Evolutionary conservation across 768 basidiomycete species (phyloP).

Genomic region (Macrolepiota dolichaula): DNA sequence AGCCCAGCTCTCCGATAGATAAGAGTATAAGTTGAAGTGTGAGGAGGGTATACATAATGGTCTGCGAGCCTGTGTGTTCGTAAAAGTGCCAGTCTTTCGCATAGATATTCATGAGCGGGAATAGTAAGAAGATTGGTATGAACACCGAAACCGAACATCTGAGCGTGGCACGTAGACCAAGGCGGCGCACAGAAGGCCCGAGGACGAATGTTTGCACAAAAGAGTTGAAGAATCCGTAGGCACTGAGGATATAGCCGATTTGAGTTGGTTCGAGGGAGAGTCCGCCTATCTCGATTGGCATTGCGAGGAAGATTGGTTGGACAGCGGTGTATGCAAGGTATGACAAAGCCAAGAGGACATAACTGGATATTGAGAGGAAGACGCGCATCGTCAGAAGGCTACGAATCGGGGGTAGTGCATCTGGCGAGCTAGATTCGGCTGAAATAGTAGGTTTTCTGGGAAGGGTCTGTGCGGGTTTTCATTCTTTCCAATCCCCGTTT

Average conservation of each 20-base stretch:
- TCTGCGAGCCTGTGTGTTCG: not conserved
- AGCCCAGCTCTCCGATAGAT: not conserved
- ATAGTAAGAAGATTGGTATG: conserved; percentile 33
- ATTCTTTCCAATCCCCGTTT: too few species aligned
- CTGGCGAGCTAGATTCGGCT: too few species aligned
- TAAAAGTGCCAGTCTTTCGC: conserved; percentile 28
- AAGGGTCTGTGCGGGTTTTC: too few species aligned
- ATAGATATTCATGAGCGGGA: conserved; percentile 42
- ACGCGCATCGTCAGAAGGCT: not conserved
- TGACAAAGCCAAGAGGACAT: conserved; percentile 46
- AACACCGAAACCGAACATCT: conserved; percentile 32
- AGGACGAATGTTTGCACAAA: conserved; percentile 41
- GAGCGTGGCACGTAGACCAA: conserved; percentile 32
- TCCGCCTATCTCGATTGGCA: conserved; percentile 61
- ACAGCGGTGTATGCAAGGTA: conserved; percentile 50
- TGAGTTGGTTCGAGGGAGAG: conserved; percentile 54
- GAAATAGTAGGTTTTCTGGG: too few species aligned
- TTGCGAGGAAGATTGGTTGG: conserved; percentile 66
- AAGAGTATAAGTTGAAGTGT: not conserved
- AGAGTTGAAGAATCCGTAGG: conserved; percentile 19
- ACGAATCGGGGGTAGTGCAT: not conserved
- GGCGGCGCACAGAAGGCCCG: conserved; percentile 32
- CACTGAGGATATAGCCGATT: conserved; percentile 57
- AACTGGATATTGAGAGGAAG: not conserved
- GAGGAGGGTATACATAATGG: not conserved